Conservation (phyloP, 1,139 yeast genomes). For the Hyphopichia pseudoburtonii region DNA sequence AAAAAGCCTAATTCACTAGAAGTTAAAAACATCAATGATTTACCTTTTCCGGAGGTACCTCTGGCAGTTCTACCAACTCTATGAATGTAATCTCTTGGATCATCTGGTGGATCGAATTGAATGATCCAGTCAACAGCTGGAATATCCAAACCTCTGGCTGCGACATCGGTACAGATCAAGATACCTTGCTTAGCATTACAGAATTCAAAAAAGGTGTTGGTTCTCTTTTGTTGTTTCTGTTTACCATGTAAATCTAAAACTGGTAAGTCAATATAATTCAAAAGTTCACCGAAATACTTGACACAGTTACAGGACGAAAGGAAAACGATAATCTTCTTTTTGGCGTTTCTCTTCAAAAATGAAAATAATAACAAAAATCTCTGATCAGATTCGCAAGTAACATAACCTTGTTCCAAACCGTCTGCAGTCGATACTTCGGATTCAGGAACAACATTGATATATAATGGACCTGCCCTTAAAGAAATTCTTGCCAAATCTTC, state of each 20-base stretch:
- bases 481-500: conserved; percentile 98
- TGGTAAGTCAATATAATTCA: conserved; percentile 93
- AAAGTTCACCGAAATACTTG: conserved; percentile 89
- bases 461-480: conserved; percentile 90
- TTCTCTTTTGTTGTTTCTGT: conserved; percentile 97
- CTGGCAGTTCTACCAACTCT: conserved; percentile 98
- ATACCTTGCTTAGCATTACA: conserved; percentile 96
- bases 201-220: conserved; percentile 96
- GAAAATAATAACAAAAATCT: conserved; percentile 87
- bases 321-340: conserved; percentile 91
- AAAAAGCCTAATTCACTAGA: conserved; percentile 94
- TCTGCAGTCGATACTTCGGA: conserved; percentile 87
- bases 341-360: conserved; percentile 84
- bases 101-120: conserved; percentile 98
- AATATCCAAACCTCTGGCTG: conserved; percentile 96
- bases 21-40: conserved; percentile 88
- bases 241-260: conserved; percentile 96
- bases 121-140: conserved; percentile 98
- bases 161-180: conserved; percentile 93
- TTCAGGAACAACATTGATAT: conserved; percentile 89
- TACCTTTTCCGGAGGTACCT: conserved; percentile 89
- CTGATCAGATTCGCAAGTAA: conserved; percentile 94
- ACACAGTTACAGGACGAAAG: conserved; percentile 96
- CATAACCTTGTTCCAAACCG: conserved; percentile 97
- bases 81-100: conserved; percentile 96